Percentiles rank a stretch among this genome's conserved stretches.
These are phyloP conservation scores for Leccinum imitatum DNA, from an alignment of 768 basidiomycete genomes.

Conservation along the genomic window DNA sequence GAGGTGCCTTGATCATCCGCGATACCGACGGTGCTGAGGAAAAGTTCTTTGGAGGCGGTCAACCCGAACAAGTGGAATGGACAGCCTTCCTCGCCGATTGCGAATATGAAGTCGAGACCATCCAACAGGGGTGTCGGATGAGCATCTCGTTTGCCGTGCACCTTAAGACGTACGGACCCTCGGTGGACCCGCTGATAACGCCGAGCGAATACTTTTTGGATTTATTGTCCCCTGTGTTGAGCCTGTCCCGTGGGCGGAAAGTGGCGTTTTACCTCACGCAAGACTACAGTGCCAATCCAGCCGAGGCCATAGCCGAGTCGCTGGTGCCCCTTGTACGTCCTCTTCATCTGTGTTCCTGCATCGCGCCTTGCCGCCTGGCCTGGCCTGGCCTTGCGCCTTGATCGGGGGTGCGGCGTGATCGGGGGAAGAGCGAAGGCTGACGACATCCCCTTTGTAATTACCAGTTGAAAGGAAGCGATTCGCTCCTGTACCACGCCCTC, in stretches of 20 bases:
- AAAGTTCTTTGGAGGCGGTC: constrained; percentile 60
- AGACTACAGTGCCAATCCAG: constrained; percentile 70
- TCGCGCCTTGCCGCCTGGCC: constrained; percentile 5
- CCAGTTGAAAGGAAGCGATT: constrained; percentile 80
- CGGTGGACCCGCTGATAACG: constrained; percentile 62
- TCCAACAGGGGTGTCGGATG: constrained; percentile 69
- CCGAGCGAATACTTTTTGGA: constrained; percentile 78
- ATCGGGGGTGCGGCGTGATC: constrained; percentile 9
- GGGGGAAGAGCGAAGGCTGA: constrained; percentile 16
- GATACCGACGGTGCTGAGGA: constrained; percentile 57
- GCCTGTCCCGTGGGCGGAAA: constrained; percentile 66
- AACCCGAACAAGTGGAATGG: constrained; percentile 74
- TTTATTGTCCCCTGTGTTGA: constrained; percentile 66
- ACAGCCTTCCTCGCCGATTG: constrained; percentile 72
- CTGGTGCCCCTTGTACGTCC: constrained; percentile 65
- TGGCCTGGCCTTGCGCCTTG: constrained; percentile 6
- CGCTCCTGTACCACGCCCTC: constrained; percentile 71
- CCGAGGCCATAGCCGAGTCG: constrained; percentile 65
- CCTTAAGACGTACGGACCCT: constrained; percentile 64
- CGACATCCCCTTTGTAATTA: neutral
- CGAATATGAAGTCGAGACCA: constrained; percentile 69
- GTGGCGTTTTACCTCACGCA: constrained; percentile 71
- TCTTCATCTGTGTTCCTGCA: constrained; percentile 5
- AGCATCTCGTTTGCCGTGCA: constrained; percentile 72
- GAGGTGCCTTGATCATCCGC: constrained; percentile 62